Base-by-base conservation (phyloP, 2,329 filamentous ascomycete genomes). In the Sclerotinia trifoliorum region DNA sequence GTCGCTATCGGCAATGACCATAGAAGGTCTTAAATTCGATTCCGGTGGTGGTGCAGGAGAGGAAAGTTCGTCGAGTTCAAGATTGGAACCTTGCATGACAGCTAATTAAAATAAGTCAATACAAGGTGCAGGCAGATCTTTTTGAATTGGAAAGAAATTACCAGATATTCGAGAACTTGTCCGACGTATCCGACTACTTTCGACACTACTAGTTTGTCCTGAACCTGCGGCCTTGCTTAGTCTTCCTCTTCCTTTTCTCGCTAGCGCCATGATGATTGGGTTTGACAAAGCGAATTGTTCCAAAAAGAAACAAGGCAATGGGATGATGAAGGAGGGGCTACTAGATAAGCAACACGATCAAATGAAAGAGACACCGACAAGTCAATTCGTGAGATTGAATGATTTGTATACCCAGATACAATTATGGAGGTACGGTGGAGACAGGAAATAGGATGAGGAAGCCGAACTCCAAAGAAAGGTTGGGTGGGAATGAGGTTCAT, bases 91-190 rank as follows among this genome's bases (percentile, higher is more conserved):
- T 60, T 74, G 67, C 65, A 73, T 72, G 13, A 70, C 69, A 54
- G 72, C 72, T 75, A 55, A 66, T 70, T 56, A 7, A 51, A 56
- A 55, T n/a, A 51, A 65, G 29, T 68, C 39, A 71, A 64, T 48
- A 58, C 0, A 39, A 64, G 39, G 21, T 8, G 5, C 8, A 46
- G 15, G n/a, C 10, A 56, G 8, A 51, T 11, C n/a, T 21, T 7
- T 24, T 19, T 5, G 61, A 17, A 8, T 51, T 15, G 32, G 44
- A 49, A 46, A 48, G 69, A 52, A 32, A 73, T 71, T 71, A 75
- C 75, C 74, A 26, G 74, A 71, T 57, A 70, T 56, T 70, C 72
- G 72, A 19, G 73, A 75, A 35, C 52, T 68, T 52, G 71, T 55
- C 15, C 68, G 60, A 62, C 70, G 71, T 49, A 71, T 55, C 15